Percentiles rank a stretch among this genome's conserved stretches.
phyloP scores from a whole-genome alignment of 1,284 basidiomycete species.

The Ganoderma boninense region DNA sequence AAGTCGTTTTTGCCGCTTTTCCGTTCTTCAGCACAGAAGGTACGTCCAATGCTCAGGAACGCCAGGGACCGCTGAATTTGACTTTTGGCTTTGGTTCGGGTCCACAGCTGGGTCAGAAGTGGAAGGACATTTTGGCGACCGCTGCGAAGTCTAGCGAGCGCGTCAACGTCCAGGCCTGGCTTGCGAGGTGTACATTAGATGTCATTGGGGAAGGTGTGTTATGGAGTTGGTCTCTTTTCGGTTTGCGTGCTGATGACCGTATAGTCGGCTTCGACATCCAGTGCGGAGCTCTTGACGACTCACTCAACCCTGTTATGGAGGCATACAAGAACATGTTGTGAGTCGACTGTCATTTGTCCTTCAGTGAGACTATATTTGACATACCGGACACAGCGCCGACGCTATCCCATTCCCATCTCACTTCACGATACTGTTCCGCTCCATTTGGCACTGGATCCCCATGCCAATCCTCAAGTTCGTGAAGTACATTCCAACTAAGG shows the following conservation, averaged over 20 bases:
- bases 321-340: conserved; percentile 46
- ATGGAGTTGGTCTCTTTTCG: too few relatives aligned
- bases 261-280: conserved; percentile 41
- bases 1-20: conserved; percentile 58
- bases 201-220: conserved; percentile 50
- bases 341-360: conserved; percentile 11
- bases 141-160: conserved; percentile 12
- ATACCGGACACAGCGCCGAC: conserved; percentile 23
- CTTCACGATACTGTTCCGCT: conserved; percentile 12
- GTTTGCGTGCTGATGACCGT: neutral
- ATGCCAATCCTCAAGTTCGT: conserved; percentile 43
- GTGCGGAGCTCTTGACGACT: conserved; percentile 38
- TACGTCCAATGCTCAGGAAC: conserved; percentile 29
- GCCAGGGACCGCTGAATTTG: conserved; percentile 36
- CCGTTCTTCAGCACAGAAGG: conserved; percentile 51
- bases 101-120: conserved; percentile 31
- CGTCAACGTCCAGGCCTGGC: conserved; percentile 49
- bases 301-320: conserved; percentile 38
- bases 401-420: conserved; percentile 34
- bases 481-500: conserved; percentile 45
- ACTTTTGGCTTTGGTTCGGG: neutral
- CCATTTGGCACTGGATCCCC: conserved; percentile 31
- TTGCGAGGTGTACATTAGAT: conserved; percentile 55
- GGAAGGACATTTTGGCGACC: conserved; percentile 33
- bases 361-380: neutral